These are phyloP conservation scores for Penicillium turbatum DNA, from an alignment of 495 filamentous ascomycete genomes.

Conservation along the genomic window DNA sequence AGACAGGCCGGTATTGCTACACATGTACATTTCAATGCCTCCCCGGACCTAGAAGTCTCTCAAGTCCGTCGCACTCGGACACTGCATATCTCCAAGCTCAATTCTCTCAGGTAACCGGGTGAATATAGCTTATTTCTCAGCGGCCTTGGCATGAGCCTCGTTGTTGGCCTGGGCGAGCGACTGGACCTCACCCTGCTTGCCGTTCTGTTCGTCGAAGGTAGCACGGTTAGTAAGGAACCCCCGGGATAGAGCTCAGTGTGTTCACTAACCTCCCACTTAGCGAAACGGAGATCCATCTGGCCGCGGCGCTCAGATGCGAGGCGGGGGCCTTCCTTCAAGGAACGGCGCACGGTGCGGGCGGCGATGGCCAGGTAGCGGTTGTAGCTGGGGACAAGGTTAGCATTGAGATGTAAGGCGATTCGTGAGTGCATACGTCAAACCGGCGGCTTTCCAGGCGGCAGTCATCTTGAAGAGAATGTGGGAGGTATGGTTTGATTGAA, in stretches of 20 bases:
- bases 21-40: conserved; percentile 38
- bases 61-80: conserved; percentile 16
- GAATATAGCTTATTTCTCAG: conserved; percentile 39
- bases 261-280: conserved; percentile 83
- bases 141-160: conserved; percentile 46
- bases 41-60: conserved; percentile 18
- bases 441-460: conserved; percentile 97
- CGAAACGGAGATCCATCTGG: conserved; percentile 83
- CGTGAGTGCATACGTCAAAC: conserved; percentile 71
- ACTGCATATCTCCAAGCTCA: conserved; percentile 19
- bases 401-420: conserved; percentile 11
- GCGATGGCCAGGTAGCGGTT: conserved; percentile 55
- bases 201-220: conserved; percentile 58
- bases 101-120: conserved; percentile 7
- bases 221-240: conserved; percentile 17
- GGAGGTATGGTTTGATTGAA: conserved; percentile 26
- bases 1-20: conserved; percentile 40
- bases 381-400: conserved; percentile 41
- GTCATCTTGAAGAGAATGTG: conserved; percentile 70
- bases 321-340: conserved; percentile 89
- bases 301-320: conserved; percentile 84
- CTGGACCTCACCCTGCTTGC: conserved; percentile 89
- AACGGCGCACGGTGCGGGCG: conserved; percentile 64
- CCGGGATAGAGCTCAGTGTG: neutral
- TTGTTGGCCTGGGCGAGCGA: conserved; percentile 69